Evolutionary conservation across 495 filamentous ascomycete genomes (phyloP), one percentile per base, ranked within the genome.

Genomic region (Penicillium cataractarum): DNA sequence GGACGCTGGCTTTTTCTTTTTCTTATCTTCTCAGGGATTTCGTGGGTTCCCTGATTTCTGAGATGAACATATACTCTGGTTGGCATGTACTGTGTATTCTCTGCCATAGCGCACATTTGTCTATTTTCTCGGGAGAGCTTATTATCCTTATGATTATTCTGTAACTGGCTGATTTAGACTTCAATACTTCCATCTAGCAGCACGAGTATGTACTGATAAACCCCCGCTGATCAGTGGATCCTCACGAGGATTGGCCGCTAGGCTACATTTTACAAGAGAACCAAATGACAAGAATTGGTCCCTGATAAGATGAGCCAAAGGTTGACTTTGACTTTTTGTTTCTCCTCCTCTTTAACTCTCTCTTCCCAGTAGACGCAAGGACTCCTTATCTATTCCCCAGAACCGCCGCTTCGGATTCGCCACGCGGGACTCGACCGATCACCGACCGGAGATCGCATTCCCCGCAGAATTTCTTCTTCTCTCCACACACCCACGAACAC

Each of bases 31-130:
- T 53, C 46, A 40, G 57, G 61, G 50, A 57, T 37, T 50, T 55
- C 9, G 32, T 21, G 44, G 48, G 22, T 53, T 60, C 29, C 55
- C 54, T 58, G 26, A 22, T 7, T 48, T 31, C 51, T 44, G 53
- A 57, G 65, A 61, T 72, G 67, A 60, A 71, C 71, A 73, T 70
- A 71, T 71, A 65, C 62, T 55, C 49, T 57, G 55, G 44, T n/a
- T 63, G 55, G 64, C 61, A 62, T 64, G 62, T 63, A 63, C 57
- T 67, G 63, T 65, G 62, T 66, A 66, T 64, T 66, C 50, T 49
- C 46, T 64, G 65, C 65, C 63, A 68, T 68, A 68, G 62, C 65
- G 68, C 60, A 64, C 58, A 61, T 42, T 27, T 57, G 19, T 64
- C 22, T 60, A 35, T 63, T 35, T 50, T 56, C 50, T 31, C 12